Percentiles rank a stretch among this genome's conserved stretches.
phyloP scores from a whole-genome alignment of 805 yeast genomes.

The Wickerhamomyces sydowiorum region DNA sequence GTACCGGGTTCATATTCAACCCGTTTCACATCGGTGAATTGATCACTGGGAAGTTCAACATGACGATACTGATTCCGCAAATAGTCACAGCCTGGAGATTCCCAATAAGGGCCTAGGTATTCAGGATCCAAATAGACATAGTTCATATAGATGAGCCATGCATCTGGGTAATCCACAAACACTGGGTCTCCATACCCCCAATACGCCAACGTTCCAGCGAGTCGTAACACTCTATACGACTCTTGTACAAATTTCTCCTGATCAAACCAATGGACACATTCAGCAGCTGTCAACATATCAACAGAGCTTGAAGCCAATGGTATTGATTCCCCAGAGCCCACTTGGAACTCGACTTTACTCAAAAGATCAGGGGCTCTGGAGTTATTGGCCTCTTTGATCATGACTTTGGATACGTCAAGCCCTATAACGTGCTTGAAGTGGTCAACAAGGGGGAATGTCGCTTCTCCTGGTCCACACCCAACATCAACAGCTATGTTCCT shows the following conservation, averaged over 20 bases:
- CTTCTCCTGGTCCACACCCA: slow-evolving; percentile 67
- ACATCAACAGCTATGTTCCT: slow-evolving; percentile 38
- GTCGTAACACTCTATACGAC: slow-evolving; percentile 38
- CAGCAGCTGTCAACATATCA: slow-evolving; percentile 62
- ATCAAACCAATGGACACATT: slow-evolving; percentile 67
- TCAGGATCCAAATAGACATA: slow-evolving; percentile 38
- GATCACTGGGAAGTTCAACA: slow-evolving; percentile 35
- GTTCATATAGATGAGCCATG: slow-evolving; percentile 44
- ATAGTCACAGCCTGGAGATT: slow-evolving; percentile 52
- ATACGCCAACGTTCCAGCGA: slow-evolving; percentile 58
- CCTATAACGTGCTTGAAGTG: slow-evolving; percentile 43
- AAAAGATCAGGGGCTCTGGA: slow-evolving; percentile 1
- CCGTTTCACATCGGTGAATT: slow-evolving; percentile 34
- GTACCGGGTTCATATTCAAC: slow-evolving; percentile 20
- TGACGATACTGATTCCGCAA: slow-evolving; percentile 35
- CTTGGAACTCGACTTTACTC: slow-evolving; percentile 5
- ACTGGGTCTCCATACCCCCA: slow-evolving; percentile 68
- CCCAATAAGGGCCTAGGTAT: slow-evolving; percentile 59
- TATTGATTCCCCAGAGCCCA: slow-evolving; percentile 17
- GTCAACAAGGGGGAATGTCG: slow-evolving; percentile 37
- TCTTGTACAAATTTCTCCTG: slow-evolving; percentile 40
- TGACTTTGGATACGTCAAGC: slow-evolving; percentile 44
- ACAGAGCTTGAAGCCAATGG: slow-evolving; percentile 24
- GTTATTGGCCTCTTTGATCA: slow-evolving; percentile 43
- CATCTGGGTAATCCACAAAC: slow-evolving; percentile 40